Base-by-base conservation (phyloP, 495 filamentous ascomycete species). In the Penicillium herquei region DNA sequence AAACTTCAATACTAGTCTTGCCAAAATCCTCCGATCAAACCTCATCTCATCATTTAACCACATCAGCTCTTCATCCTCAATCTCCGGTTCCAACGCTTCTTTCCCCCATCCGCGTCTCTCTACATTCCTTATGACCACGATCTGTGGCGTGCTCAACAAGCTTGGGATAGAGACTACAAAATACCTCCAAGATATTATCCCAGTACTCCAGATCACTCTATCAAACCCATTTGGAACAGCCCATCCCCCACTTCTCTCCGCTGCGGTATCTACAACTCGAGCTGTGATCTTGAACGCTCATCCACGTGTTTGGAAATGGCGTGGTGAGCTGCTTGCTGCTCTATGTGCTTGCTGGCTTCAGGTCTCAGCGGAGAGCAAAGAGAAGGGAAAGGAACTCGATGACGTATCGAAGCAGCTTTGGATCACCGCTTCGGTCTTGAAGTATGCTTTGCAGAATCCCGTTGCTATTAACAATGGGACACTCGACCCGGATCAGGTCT, bases 121-220 rank as follows among this genome's bases (percentile, higher is more conserved):
- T 30, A 68, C 72, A 11, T 70, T 87, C 14, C 75, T 96, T 0
- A 75, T 92, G 51, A 55, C 71, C 1, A 77, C 85, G 44, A 77
- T 88, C 1, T 42, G 59, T 1, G 57, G 62, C 4, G 61, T 93
- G 2, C 51, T 92, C 9, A 54, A 70, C 0, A 79, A 79, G 26
- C 77, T 96, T 63, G 86, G 82, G 13, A 79, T 95, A 39, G 78
- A 86, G 63, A 75, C 83, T 2, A 86, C 86, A 7, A 89, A 89
- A 60, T 87, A 96, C 64, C 80, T 97, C 13, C 69, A 89, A 77
- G 81, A 87, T 39, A 60, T 93, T 16, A 67, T 95, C 6, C 87
- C 89, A 0, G 69, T 92, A 39, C 62, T 95, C 5, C 83, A 82
- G 11, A 70, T 70, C 37, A 83, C 87, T 8, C 70, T 97, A 16